These are phyloP conservation scores for Calonectria multiphialidica DNA, from an alignment of 2,329 filamentous ascomycete genomes.

Conservation along the genomic window DNA sequence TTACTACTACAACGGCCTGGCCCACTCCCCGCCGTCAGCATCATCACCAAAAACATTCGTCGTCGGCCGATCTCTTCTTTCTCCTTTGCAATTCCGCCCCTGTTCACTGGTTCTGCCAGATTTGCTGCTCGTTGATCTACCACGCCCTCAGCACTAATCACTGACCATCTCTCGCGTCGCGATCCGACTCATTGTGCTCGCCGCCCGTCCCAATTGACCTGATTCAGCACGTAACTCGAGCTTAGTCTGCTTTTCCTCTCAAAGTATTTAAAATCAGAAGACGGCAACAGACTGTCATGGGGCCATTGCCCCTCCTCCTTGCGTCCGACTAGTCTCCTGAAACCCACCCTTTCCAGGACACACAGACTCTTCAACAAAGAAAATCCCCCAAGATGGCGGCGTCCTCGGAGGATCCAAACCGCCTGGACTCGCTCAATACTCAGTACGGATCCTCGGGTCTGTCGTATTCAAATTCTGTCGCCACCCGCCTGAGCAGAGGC, in stretches of 20 bases:
- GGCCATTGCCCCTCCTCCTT: constrained; percentile 14
- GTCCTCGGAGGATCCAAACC: background rate
- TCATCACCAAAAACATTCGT: constrained; percentile 1
- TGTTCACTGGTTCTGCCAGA: background rate
- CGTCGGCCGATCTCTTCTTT: background rate
- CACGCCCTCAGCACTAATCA: background rate
- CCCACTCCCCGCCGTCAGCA: constrained; percentile 1
- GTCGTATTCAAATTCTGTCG: constrained; percentile 19
- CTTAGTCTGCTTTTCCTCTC: background rate
- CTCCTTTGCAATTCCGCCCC: background rate
- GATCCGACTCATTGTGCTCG: background rate
- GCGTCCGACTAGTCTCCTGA: constrained; percentile 4
- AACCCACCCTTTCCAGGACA: constrained; percentile 7
- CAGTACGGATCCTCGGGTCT: constrained; percentile 13
- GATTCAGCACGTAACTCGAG: background rate
- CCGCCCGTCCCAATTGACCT: background rate
- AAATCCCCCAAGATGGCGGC: constrained; percentile 31
- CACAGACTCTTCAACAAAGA: constrained; percentile 4
- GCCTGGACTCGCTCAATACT: background rate
- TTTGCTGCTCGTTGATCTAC: background rate
- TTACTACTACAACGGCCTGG: background rate
- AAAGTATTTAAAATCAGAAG: background rate
- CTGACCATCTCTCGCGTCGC: background rate
- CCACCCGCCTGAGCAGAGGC: constrained; percentile 7
- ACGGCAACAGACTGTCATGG: constrained; percentile 23